phyloP scores from a whole-genome alignment of 75 land plant species.

The Pseudotsuga menziesii region DNA sequence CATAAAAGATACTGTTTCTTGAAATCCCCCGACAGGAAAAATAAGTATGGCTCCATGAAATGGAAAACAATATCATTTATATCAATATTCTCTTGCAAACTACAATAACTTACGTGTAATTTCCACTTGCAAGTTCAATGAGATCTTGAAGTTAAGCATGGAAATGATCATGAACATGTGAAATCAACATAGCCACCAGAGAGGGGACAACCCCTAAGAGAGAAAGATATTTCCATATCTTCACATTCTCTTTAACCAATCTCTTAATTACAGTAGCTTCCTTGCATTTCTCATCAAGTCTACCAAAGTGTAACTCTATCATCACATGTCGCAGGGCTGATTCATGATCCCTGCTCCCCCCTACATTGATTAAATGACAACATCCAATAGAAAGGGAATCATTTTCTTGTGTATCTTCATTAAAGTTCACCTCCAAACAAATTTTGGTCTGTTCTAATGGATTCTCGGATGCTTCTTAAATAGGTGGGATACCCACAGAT shows the following conservation, averaged over 20 bases:
- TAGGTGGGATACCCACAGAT: neutral
- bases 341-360: neutral
- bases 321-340: constrained; percentile 18
- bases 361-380: neutral
- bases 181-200: constrained; percentile 49
- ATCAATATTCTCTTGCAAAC: neutral
- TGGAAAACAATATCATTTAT: neutral
- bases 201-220: constrained; percentile 56
- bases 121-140: constrained; percentile 54
- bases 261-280: constrained; percentile 42
- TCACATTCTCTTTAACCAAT: constrained; percentile 25
- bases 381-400: neutral
- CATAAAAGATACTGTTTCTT: neutral
- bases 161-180: constrained; percentile 18
- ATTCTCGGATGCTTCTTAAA: neutral
- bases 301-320: constrained; percentile 54
- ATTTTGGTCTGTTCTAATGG: neutral
- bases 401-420: neutral
- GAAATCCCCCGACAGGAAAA: neutral
- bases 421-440: neutral
- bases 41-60: neutral
- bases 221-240: constrained; percentile 33
- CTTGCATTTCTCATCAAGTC: constrained; percentile 40
- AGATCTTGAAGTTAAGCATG: constrained; percentile 43
- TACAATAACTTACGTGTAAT: constrained; percentile 45